A percentile compares a stretch with the other conserved stretches of the same genome.
phyloP scores from a whole-genome alignment of 2,329 filamentous ascomycete species.

The Talaromyces marneffei region DNA sequence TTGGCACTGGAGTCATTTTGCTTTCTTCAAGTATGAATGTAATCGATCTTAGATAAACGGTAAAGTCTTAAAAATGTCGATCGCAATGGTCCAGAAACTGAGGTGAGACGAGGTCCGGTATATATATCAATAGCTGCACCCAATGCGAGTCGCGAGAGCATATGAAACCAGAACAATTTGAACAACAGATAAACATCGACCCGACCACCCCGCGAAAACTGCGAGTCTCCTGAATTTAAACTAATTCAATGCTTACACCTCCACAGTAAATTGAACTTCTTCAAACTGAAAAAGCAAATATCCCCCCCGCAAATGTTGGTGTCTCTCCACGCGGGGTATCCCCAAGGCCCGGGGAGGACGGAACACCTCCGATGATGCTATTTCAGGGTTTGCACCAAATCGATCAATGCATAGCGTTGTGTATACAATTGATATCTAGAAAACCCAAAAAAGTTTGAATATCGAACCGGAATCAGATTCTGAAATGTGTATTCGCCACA shows the following conservation, averaged over 20 bases:
- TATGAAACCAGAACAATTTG: neutral
- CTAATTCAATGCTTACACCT: neutral
- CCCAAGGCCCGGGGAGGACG: neutral
- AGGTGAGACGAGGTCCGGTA: neutral
- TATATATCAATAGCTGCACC: neutral
- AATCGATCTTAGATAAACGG: neutral
- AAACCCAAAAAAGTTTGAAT: too few relatives aligned
- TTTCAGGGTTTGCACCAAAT: too few relatives aligned
- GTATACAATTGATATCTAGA: too few relatives aligned
- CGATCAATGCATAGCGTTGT: too few relatives aligned
- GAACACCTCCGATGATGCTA: neutral
- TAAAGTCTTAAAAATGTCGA: neutral
- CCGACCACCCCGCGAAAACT: neutral
- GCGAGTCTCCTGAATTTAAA: neutral
- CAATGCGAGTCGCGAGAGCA: too few relatives aligned
- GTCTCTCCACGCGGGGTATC: neutral
- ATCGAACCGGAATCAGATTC: too few relatives aligned
- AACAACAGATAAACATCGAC: neutral
- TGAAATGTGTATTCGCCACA: too few relatives aligned
- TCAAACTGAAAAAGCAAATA: neutral
- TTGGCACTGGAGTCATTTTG: neutral
- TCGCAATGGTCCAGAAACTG: neutral
- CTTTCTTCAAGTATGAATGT: neutral
- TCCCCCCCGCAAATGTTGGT: neutral
- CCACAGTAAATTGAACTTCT: neutral